Evolutionary conservation across 2,329 filamentous ascomycete genomes (phyloP).

Genomic region (Biscogniauxia marginata): DNA sequence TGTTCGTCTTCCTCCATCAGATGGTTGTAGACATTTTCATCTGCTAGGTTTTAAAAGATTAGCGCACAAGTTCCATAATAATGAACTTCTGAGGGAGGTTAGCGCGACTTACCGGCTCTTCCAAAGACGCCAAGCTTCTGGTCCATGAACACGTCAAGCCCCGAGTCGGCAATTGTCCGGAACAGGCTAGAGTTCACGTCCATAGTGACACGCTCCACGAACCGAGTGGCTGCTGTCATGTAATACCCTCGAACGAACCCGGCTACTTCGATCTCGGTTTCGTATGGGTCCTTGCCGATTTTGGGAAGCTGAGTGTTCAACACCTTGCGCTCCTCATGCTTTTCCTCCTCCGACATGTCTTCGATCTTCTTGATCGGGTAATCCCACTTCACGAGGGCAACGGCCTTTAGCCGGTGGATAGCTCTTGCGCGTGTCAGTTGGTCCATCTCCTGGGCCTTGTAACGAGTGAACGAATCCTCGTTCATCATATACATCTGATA

Average conservation of each 20-base stretch:
- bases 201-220: conserved; percentile 52
- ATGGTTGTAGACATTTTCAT: conserved; percentile 37
- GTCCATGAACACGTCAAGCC: conserved; percentile 28
- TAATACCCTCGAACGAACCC: conserved; percentile 69
- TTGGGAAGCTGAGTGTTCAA: conserved; percentile 43
- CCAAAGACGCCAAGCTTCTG: conserved; percentile 25
- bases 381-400: conserved; percentile 37
- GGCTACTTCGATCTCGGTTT: conserved; percentile 59
- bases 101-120: conserved; percentile 25
- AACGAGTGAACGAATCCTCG: conserved; percentile 44
- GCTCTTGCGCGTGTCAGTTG: conserved; percentile 49
- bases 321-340: conserved; percentile 41
- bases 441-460: conserved; percentile 45
- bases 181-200: conserved; percentile 31
- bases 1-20: conserved; percentile 50
- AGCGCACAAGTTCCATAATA: conserved; percentile 6
- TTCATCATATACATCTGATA: conserved; percentile 59
- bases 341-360: conserved; percentile 49
- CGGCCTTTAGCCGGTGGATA: conserved; percentile 46
- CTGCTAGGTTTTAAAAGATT: conserved; percentile 9
- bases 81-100: not conserved
- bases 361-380: conserved; percentile 27
- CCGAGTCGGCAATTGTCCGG: conserved; percentile 22
- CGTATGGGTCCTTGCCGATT: conserved; percentile 58
- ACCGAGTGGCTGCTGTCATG: conserved; percentile 61